Evolutionary conservation across 768 basidiomycete genomes (phyloP), one percentile per base, ranked within the genome.

Genomic region (Lactarius vividus): DNA sequence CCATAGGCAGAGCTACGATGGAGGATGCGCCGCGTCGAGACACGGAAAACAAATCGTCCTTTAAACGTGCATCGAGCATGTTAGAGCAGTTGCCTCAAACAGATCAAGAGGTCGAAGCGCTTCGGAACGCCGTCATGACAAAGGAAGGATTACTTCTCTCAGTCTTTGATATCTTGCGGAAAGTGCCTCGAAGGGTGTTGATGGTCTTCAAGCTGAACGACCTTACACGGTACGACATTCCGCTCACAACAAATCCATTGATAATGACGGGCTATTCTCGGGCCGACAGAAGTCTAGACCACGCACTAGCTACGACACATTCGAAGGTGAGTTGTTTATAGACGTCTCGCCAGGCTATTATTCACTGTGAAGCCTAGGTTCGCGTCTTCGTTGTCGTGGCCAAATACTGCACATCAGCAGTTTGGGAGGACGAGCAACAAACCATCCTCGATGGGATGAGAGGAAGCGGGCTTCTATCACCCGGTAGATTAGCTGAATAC

Each of bases 381-480:
- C 89, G 96, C 23, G 87, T 98, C 73, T 98, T 98, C 75, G 74
- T 98, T 37, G 89, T 98, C 64, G 90, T 91, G 18, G 95, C 94
- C 8, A 89, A 91, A 72, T 96, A 92, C 76, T 97, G 96, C 74
- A 81, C 86, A 59, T 81, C 80, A 13, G 89, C 92, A 9, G 86
- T 92, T 4, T 93, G 91, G 91, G 79, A 82, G 59, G 88, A 89
- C 70, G 88, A 94, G 15, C 71, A 75, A 61, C 67, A 68, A n/a
- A 67, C 72, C 11, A 64, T 80, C 16, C 66, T 75, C 20, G 72
- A 71, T 26, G 65, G 75, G 57, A 82, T 90, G 76, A 77, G 80
- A 49, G 76, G 77, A 35, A 77, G 77, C 35, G 87, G 88, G 2
- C 74, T 88, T 20, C 74, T 85, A 44, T 83, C 83, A 4, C 65